phyloP scores from a whole-genome alignment of 2,329 filamentous ascomycete species.

The Fusarium xylarioides region DNA sequence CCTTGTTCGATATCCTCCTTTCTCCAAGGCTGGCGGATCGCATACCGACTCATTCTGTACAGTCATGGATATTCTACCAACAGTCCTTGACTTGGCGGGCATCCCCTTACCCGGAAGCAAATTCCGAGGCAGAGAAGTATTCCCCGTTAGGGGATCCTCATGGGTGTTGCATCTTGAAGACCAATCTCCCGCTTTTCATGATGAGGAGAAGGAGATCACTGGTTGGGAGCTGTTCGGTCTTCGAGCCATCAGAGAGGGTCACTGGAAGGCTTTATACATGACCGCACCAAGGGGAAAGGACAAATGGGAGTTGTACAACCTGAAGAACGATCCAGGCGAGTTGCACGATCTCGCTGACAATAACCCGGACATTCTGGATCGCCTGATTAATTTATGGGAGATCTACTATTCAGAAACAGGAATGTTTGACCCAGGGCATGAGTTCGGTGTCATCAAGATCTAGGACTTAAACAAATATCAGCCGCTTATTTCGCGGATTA shows the following conservation, averaged over 20 bases:
- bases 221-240: conserved; percentile 68
- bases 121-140: conserved; percentile 57
- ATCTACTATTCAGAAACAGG: conserved; percentile 25
- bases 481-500: too few relatives aligned
- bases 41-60: conserved; percentile 44
- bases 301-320: conserved; percentile 24
- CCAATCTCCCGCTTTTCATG: conserved; percentile 51
- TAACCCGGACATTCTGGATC: conserved; percentile 3
- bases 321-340: conserved; percentile 17
- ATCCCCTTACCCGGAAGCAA: conserved; percentile 48
- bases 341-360: conserved; percentile 11
- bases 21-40: conserved; percentile 46
- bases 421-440: conserved; percentile 20
- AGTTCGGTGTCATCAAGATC: conserved; percentile 7
- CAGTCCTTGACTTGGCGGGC: conserved; percentile 57
- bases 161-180: conserved; percentile 28
- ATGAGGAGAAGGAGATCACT: conserved; percentile 58
- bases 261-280: conserved; percentile 59
- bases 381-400: conserved; percentile 19
- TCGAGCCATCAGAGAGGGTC: conserved; percentile 60
- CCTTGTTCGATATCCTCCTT: conserved; percentile 44
- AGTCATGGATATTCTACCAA: conserved; percentile 60
- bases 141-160: conserved; percentile 56
- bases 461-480: background rate
- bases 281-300: conserved; percentile 17